Conservation (phyloP, 768 basidiomycete genomes). For the Rossbeevera mucosa region DNA sequence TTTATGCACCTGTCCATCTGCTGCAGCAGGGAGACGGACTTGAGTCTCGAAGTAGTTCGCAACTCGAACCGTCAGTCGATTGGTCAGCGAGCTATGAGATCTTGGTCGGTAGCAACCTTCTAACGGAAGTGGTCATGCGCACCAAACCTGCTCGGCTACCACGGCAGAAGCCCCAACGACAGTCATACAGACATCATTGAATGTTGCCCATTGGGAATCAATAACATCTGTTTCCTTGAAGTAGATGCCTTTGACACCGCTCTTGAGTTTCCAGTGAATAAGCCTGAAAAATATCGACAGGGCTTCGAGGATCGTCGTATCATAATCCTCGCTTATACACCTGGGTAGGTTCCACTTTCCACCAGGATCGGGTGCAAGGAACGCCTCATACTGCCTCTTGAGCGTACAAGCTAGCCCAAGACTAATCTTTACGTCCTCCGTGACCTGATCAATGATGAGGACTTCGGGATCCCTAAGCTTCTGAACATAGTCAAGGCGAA, state of each 20-base stretch:
- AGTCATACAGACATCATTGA: constrained; percentile 87
- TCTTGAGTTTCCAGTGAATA: constrained; percentile 94
- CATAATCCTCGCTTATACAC: constrained; percentile 88
- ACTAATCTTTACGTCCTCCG: constrained; percentile 86
- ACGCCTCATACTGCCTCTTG: constrained; percentile 91
- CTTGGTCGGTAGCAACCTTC: neutral
- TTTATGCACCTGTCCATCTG: constrained; percentile 28
- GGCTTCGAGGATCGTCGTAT: constrained; percentile 81
- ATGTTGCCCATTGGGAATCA: constrained; percentile 93
- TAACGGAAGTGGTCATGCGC: constrained; percentile 22
- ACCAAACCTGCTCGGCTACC: constrained; percentile 97
- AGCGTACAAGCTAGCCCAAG: constrained; percentile 92
- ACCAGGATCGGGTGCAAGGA: constrained; percentile 79
- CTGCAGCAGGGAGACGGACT: constrained; percentile 66
- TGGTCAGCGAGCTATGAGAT: constrained; percentile 71
- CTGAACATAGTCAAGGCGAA: constrained; percentile 84
- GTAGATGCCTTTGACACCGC: constrained; percentile 85
- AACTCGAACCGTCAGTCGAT: constrained; percentile 88
- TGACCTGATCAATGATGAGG: constrained; percentile 90
- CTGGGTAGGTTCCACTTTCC: constrained; percentile 86
- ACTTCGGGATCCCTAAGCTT: constrained; percentile 85
- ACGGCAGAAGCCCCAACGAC: constrained; percentile 82
- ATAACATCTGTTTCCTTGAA: constrained; percentile 99
- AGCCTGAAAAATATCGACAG: constrained; percentile 88
- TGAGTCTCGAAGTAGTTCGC: constrained; percentile 94